Base-by-base conservation (phyloP, 2,329 filamentous ascomycete genomes). In the Gaeumannomyces tritici region DNA sequence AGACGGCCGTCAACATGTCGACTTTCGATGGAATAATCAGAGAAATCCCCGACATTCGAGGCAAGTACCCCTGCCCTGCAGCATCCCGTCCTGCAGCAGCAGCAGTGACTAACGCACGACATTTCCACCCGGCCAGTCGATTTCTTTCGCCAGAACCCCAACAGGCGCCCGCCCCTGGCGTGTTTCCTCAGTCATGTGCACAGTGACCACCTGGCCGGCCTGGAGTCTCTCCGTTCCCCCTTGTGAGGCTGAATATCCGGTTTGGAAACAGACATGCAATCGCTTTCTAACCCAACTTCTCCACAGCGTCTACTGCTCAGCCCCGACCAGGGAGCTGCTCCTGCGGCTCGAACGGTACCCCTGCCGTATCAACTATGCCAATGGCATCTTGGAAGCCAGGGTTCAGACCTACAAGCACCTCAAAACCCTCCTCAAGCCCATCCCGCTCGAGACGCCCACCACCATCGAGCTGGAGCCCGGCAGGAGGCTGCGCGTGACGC, bases 151-250 rank as follows among this genome's bases (percentile, higher is more conserved):
- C 76, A 75, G 21, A 79, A 80, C 58, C 75, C 78, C 4, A 77
- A 77, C 7, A 74, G 74, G 21, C 80, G 75, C 21, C 82, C 89
- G 4, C 89, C 91, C 0, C 75, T 95, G 62, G 92, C 90, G 21
- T 95, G 89, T 72, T 96, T 98, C 71, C 80, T 98, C 29, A 96
- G 90, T 73, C 93, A 98, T 81, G 86, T 96, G 2, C 93, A 97
- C 71, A 96, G 89, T 66, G 93, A 97, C 69, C 93, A 97, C 74
- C 82, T 97, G 1, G 82, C 83, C 47, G 93, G 93, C 0, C 80
- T 97, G 1, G 91, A 96, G 68, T 84, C 81, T 15, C 80, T 93
- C 62, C 83, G 86, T 57, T 85, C 89, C 31, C 89, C 91, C 0
- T 96, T 96, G 82, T 85, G 73, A 55, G 42, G 76, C 62, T 28